Evolutionary conservation across 164 flowering plant genomes (phyloP).

Genomic region (Macadamia integrifolia): DNA sequence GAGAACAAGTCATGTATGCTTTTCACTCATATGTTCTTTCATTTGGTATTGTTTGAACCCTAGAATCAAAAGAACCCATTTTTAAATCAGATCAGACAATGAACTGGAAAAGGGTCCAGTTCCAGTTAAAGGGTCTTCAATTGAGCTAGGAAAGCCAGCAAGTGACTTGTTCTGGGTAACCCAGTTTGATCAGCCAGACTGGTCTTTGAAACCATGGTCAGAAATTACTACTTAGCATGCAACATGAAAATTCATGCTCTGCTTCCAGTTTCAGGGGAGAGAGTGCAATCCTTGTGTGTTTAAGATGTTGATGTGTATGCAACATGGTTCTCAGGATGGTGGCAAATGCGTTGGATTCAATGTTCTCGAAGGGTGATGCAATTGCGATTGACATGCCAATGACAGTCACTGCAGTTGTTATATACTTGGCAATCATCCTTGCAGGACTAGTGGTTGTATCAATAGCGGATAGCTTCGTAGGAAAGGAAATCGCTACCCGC

Average conservation of each 20-base stretch:
- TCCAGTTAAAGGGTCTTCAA: too few species aligned
- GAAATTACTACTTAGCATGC: too few species aligned
- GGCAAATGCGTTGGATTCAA: conserved; percentile 74
- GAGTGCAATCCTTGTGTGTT: not conserved
- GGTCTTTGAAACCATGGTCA: too few species aligned
- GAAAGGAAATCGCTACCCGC: conserved; percentile 82
- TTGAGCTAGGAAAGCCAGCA: too few species aligned
- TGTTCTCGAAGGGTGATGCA: conserved; percentile 77
- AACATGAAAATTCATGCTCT: too few species aligned
- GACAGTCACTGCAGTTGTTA: conserved; percentile 78
- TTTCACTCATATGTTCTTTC: not conserved
- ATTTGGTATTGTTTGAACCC: not conserved
- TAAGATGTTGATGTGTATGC: not conserved
- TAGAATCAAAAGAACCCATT: not conserved
- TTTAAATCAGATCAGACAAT: too few species aligned
- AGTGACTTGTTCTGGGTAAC: too few species aligned
- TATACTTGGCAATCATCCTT: conserved; percentile 74
- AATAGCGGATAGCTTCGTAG: conserved; percentile 90
- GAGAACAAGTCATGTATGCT: conserved; percentile 85
- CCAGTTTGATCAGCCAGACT: too few species aligned
- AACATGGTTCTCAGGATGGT: conserved; percentile 55
- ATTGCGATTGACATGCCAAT: conserved; percentile 96
- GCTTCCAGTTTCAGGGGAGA: too few species aligned
- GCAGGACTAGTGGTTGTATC: conserved; percentile 88
- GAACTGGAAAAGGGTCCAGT: too few species aligned